A percentile compares a stretch with the other conserved stretches of the same genome.
These are phyloP conservation scores for Phytopythium helicoides DNA, from an alignment of 352 stramenopile species.

Conservation along the genomic window DNA sequence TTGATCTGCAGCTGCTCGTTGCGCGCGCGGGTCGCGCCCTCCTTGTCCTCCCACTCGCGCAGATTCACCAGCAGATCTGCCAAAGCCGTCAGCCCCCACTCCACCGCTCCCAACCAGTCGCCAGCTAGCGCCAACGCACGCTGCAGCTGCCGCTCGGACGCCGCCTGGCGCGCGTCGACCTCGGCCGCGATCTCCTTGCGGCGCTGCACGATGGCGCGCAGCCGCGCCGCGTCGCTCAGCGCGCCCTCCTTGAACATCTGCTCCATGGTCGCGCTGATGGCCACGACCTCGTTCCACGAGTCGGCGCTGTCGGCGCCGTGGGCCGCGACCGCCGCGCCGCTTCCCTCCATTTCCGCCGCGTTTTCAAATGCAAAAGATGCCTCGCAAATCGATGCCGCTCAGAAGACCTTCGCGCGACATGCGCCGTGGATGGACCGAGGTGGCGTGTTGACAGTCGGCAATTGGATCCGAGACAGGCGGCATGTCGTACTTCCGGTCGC, in stretches of 20 bases:
- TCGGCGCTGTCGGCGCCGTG: neutral
- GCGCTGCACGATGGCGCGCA: slow-evolving; percentile 55
- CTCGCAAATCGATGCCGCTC: no score
- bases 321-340: neutral
- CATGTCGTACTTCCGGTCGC: slow-evolving; percentile 84
- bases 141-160: slow-evolving; percentile 52
- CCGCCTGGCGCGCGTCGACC: slow-evolving; percentile 37
- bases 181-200: slow-evolving; percentile 55
- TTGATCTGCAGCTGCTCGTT: slow-evolving; percentile 52
- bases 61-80: slow-evolving; percentile 59
- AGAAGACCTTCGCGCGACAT: slow-evolving; percentile 29
- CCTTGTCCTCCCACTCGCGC: slow-evolving; percentile 65
- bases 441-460: slow-evolving; percentile 18
- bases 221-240: slow-evolving; percentile 47
- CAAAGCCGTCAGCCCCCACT: neutral
- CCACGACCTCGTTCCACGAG: slow-evolving; percentile 63
- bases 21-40: slow-evolving; percentile 31
- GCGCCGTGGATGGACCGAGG: neutral
- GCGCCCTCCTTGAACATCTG: slow-evolving; percentile 60
- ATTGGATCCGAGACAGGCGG: slow-evolving; percentile 1
- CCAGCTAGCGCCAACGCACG: slow-evolving; percentile 38
- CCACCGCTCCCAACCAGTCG: no score
- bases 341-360: slow-evolving; percentile 22
- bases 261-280: slow-evolving; percentile 67
- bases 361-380: no score